Evolutionary conservation across 2,329 filamentous ascomycete species (phyloP).

Genomic region (Colletotrichum spaethianum): DNA sequence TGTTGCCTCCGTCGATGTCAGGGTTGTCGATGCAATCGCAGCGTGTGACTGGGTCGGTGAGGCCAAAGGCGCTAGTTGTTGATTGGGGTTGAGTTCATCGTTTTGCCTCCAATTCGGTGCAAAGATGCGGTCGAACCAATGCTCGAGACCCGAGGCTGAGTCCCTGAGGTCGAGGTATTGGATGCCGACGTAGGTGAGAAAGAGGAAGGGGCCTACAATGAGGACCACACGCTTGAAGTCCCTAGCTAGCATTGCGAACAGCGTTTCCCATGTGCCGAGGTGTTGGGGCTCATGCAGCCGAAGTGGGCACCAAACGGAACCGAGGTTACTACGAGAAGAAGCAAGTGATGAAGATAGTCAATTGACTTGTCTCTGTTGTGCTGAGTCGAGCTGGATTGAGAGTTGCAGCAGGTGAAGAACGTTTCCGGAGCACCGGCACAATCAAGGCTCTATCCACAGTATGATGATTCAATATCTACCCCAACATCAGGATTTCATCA

Average conservation of each 20-base stretch:
- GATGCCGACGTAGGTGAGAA: slow-evolving; percentile 49
- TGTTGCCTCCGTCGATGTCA: background rate
- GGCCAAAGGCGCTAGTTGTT: slow-evolving; percentile 53
- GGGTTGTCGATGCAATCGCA: background rate
- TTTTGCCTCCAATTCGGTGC: slow-evolving; percentile 31
- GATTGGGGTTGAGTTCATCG: slow-evolving; percentile 33
- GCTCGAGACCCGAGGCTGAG: background rate
- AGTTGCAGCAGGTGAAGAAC: background rate
- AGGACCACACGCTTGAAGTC: slow-evolving; percentile 52
- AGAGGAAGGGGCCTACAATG: slow-evolving; percentile 47
- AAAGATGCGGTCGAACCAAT: slow-evolving; percentile 34
- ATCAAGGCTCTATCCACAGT: background rate
- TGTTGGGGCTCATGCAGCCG: background rate
- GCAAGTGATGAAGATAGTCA: background rate
- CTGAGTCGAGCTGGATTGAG: background rate
- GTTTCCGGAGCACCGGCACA: background rate
- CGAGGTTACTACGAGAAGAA: background rate
- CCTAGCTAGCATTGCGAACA: slow-evolving; percentile 49
- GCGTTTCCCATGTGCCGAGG: background rate
- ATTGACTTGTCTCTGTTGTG: background rate
- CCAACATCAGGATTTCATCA: slow-evolving; percentile 19
- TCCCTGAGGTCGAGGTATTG: slow-evolving; percentile 12
- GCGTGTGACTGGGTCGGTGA: slow-evolving; percentile 54
- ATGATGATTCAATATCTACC: background rate
- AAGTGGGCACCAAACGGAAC: background rate